Evolutionary conservation across 192 early-diverging fungal genomes (phyloP).

Genomic region (Spizellomyces sp.): DNA sequence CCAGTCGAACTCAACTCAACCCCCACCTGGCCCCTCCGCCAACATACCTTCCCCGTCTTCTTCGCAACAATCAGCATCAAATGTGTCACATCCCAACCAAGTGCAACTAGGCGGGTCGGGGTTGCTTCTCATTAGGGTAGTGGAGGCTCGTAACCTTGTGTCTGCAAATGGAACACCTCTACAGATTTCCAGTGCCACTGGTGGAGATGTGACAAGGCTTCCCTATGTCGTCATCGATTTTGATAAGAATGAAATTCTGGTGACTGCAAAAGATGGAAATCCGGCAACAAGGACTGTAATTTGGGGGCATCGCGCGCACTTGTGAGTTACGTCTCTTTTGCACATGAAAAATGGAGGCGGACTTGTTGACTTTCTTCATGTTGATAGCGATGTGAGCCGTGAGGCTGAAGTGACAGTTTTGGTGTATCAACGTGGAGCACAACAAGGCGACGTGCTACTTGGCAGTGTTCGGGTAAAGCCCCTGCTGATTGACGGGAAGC

Average conservation of each 20-base stretch:
- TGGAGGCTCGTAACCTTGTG: slow-evolving; percentile 78
- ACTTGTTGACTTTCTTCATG: not conserved
- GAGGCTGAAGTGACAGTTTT: slow-evolving; percentile 35
- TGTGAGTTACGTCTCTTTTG: slow-evolving; percentile 30
- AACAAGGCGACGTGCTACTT: slow-evolving; percentile 21
- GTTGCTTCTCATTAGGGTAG: slow-evolving; percentile 75
- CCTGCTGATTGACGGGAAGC: slow-evolving; percentile 29
- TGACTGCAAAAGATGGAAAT: slow-evolving; percentile 39
- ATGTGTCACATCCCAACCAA: not conserved
- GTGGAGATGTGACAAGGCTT: slow-evolving; percentile 30
- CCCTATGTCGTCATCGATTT: slow-evolving; percentile 92
- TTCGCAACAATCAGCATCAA: not conserved
- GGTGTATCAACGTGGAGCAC: slow-evolving; percentile 29
- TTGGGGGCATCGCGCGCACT: slow-evolving; percentile 38
- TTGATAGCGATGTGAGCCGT: slow-evolving; percentile 40
- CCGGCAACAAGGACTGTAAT: slow-evolving; percentile 28
- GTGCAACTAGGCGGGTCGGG: slow-evolving; percentile 29
- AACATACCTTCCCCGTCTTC: not conserved
- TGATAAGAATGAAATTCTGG: slow-evolving; percentile 90
- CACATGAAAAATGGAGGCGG: too few relatives aligned
- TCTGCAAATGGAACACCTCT: slow-evolving; percentile 29
- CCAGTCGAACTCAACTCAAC: not conserved
- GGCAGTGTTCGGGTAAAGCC: slow-evolving; percentile 32
- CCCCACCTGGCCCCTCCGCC: not conserved
- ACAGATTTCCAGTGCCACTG: slow-evolving; percentile 19